A percentile compares a stretch with the other conserved stretches of the same genome.
phyloP scores from a whole-genome alignment of 768 basidiomycete species.

The Mycena chlorophos region DNA sequence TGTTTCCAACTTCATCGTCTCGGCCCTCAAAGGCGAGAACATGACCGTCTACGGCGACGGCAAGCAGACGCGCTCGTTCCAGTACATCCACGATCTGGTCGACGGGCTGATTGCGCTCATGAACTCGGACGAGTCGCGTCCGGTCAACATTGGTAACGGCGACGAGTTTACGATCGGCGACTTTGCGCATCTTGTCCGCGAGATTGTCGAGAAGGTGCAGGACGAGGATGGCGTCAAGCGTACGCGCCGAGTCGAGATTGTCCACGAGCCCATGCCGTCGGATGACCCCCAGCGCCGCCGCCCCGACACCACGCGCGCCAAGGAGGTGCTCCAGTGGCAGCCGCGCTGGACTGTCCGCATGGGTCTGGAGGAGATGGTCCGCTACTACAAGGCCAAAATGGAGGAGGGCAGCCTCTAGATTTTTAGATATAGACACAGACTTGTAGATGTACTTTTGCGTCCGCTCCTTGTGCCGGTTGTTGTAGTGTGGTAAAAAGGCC shows the following conservation, averaged over 20 bases:
- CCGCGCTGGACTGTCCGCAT: conserved; percentile 91
- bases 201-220: conserved; percentile 92
- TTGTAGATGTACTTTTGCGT: conserved; percentile 7
- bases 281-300: conserved; percentile 95
- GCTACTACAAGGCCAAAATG: conserved; percentile 91
- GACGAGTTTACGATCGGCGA: conserved; percentile 96
- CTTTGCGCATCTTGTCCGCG: conserved; percentile 89
- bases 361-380: conserved; percentile 93
- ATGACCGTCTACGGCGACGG: conserved; percentile 98
- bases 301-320: conserved; percentile 91
- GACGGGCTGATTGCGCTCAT: conserved; percentile 92
- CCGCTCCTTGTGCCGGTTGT: background rate
- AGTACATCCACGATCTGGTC: conserved; percentile 96
- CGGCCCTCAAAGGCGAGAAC: conserved; percentile 93
- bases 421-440: conserved; percentile 4
- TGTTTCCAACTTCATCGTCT: conserved; percentile 98
- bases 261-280: conserved; percentile 79
- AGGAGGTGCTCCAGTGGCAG: conserved; percentile 82
- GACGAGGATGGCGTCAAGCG: conserved; percentile 68
- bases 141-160: conserved; percentile 94
- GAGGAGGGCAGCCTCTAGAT: conserved; percentile 74
- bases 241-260: conserved; percentile 57
- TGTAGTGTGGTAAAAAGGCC: background rate
- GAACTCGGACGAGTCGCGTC: conserved; percentile 91
- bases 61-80: conserved; percentile 91